These are phyloP conservation scores for Aspergillus sp. DNA, from an alignment of 2,329 filamentous ascomycete species.

Conservation along the genomic window DNA sequence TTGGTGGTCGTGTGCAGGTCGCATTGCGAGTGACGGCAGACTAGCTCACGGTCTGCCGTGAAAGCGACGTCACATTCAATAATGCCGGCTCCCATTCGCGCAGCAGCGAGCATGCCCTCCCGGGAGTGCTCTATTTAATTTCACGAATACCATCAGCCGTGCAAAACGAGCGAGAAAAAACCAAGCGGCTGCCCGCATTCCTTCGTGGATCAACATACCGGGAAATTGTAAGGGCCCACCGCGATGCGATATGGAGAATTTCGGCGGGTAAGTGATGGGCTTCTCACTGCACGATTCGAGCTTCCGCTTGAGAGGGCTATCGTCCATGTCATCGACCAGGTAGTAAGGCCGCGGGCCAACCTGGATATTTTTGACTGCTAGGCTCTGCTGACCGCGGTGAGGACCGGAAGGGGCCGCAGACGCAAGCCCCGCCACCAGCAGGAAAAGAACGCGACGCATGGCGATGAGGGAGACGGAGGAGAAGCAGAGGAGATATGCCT, in stretches of 20 bases:
- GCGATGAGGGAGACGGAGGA: neutral
- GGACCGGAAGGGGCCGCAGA: neutral
- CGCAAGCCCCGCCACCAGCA: neutral
- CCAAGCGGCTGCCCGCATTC: too few species aligned
- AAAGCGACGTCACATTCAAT: conserved; percentile 20
- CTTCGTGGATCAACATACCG: neutral
- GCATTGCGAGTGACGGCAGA: conserved; percentile 20
- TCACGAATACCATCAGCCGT: too few species aligned
- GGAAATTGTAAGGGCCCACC: conserved; percentile 18
- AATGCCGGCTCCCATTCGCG: conserved; percentile 19
- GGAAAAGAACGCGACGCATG: neutral
- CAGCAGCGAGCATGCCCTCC: conserved; percentile 15
- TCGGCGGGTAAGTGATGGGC: conserved; percentile 12
- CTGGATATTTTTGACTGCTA: conserved; percentile 13
- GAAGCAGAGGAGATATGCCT: neutral
- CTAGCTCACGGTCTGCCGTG: conserved; percentile 16
- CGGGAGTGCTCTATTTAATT: conserved; percentile 9
- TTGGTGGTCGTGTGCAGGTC: conserved; percentile 20
- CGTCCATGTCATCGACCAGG: conserved; percentile 18
- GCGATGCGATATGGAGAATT: conserved; percentile 19
- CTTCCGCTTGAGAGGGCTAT: conserved; percentile 15
- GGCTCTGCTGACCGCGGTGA: neutral
- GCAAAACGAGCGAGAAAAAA: too few species aligned
- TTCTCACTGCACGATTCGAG: conserved; percentile 15
- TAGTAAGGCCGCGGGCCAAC: conserved; percentile 19